Evolutionary conservation across 2,329 filamentous ascomycete genomes (phyloP), one percentile per base, ranked within the genome.

Genomic region (Botrytis deweyae): DNA sequence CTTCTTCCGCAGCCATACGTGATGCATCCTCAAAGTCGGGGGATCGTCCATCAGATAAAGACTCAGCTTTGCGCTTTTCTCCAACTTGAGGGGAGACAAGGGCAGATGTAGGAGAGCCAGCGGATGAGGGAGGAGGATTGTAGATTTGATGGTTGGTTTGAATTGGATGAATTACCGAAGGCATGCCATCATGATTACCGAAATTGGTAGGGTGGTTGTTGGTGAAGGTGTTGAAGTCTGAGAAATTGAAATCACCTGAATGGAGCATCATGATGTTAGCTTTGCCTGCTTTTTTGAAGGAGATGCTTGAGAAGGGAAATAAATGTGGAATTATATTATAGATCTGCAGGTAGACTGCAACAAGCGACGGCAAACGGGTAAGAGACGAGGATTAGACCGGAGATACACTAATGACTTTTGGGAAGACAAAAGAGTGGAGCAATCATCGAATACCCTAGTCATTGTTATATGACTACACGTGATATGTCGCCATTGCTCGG

Each of bases 1-100:
- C 94, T 83, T 97, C 94, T 82, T 97, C 94, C 36, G 93, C 93
- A 20, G 92, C 92, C 9, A 90, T 78, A 58, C 92, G 91, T 20
- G 91, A 91, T 58, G 89, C 86, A 76, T 94, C 92, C 82, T 95
- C 92, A 67, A 92, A 87, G 64, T 87, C 73, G 18, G 73, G 65
- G 14, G 73, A 70, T 72, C 72, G 83, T 73, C 82, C 80, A 71
- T 82, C 81, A 69, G 80, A 81, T 36, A 85, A 76, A 44, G 77
- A 80, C 33, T 78, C 77, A 38, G 78, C 76, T 72, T 82, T 82
- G 49, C 80, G 80, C 73, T 81, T 82, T 46, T 78, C 75, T 75
- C 78, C 73, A 36, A 52, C 66, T 72, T 63, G 74, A 14, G 82
- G 76, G 79, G 76, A 73, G 77, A 73, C 70, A 76, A 81, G 75